Evolutionary conservation across 1,284 basidiomycete genomes (phyloP).

Genomic region (Rhodotorula sp.): DNA sequence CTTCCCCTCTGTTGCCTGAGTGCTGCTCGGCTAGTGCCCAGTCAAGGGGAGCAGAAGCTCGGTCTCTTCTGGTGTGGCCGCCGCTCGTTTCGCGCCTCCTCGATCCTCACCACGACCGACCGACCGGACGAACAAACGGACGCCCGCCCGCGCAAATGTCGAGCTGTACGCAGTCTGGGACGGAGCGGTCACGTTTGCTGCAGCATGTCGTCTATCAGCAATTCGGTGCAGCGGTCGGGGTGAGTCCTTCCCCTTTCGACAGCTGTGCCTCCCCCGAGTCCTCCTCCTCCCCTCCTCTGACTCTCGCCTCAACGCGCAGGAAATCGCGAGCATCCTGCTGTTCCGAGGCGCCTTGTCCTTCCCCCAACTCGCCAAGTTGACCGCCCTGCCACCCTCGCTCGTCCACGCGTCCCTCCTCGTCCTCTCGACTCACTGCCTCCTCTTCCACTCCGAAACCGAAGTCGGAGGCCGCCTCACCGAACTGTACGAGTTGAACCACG

Average conservation of each 20-base stretch:
- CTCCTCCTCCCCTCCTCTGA: background rate
- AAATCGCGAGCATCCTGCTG: slow-evolving; percentile 76
- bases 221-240: slow-evolving; percentile 73
- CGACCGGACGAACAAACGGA: too few relatives aligned
- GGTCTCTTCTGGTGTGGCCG: too few relatives aligned
- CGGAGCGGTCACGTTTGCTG: slow-evolving; percentile 55
- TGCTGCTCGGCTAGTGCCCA: too few relatives aligned
- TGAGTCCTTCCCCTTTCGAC: slow-evolving; percentile 50
- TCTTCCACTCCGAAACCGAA: slow-evolving; percentile 48
- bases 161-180: slow-evolving; percentile 9
- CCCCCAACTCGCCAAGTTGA: slow-evolving; percentile 58
- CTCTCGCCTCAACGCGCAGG: slow-evolving; percentile 53
- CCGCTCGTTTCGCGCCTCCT: too few relatives aligned
- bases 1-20: too few relatives aligned
- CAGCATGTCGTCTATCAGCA: slow-evolving; percentile 70
- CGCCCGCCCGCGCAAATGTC: background rate
- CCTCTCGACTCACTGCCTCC: slow-evolving; percentile 81
- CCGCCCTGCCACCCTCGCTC: slow-evolving; percentile 62
- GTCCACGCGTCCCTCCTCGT: slow-evolving; percentile 73
- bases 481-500: slow-evolving; percentile 50
- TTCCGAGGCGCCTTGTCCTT: slow-evolving; percentile 78
- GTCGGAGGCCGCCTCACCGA: slow-evolving; percentile 42
- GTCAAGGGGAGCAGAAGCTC: too few relatives aligned
- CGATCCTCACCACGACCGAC: too few relatives aligned
- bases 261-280: too few relatives aligned